These are phyloP conservation scores for Plasmodium adleri DNA, from an alignment of 169 alveolate genomes.

Conservation along the genomic window DNA sequence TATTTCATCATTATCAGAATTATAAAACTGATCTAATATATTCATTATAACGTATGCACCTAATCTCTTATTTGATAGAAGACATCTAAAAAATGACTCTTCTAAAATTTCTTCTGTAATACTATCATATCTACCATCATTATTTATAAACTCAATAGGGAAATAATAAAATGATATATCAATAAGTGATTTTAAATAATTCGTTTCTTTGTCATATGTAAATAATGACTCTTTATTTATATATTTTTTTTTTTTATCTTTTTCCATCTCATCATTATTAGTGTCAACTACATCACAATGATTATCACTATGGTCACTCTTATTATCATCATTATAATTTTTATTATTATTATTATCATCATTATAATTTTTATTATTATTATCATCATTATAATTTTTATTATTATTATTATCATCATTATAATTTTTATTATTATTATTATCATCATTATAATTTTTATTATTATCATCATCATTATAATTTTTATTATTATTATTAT, in stretches of 20 bases:
- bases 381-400: too few relatives aligned
- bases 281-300: neutral
- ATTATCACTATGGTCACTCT: neutral
- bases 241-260: neutral
- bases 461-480: neutral
- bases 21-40: slow-evolving; percentile 45
- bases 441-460: neutral
- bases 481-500: too few relatives aligned
- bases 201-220: slow-evolving; percentile 27
- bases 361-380: too few relatives aligned
- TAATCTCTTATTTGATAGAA: slow-evolving; percentile 35
- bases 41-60: slow-evolving; percentile 37
- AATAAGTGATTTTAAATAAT: slow-evolving; percentile 30
- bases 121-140: slow-evolving; percentile 28
- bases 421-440: too few relatives aligned
- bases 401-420: neutral
- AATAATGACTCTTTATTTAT: slow-evolving; percentile 7
- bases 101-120: slow-evolving; percentile 48
- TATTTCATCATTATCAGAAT: slow-evolving; percentile 46
- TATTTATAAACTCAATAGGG: slow-evolving; percentile 45
- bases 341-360: too few relatives aligned
- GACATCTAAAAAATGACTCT: slow-evolving; percentile 26
- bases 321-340: too few relatives aligned
- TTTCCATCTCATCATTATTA: neutral
- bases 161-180: slow-evolving; percentile 66